Percentiles rank a stretch among this genome's conserved stretches.
Conservation (phyloP, 352 stramenopile genomes). For the Achlya hypogyna region DNA sequence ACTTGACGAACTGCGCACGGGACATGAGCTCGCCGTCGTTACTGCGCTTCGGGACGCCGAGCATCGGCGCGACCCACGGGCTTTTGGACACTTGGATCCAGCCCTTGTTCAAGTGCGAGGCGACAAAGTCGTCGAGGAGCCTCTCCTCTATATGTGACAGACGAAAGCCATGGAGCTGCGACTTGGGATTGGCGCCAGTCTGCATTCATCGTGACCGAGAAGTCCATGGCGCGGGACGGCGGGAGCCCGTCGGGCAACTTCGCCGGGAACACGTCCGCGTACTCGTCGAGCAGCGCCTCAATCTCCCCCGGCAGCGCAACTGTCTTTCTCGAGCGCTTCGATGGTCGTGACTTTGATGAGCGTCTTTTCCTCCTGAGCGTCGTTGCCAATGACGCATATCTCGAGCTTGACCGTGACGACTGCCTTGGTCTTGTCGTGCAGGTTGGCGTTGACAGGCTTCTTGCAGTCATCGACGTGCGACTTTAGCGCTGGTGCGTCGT, state of each 20-base stretch:
- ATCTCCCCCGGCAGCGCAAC: neutral
- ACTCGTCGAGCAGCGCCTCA: too few species aligned
- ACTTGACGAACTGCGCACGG: slow-evolving; percentile 14
- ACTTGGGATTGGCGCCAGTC: slow-evolving; percentile 1
- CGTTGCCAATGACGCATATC: too few species aligned
- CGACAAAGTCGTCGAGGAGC: slow-evolving; percentile 11
- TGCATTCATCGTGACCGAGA: neutral
- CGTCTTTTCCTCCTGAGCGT: too few species aligned
- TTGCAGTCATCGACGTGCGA: neutral
- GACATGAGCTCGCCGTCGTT: slow-evolving; percentile 13
- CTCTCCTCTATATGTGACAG: slow-evolving; percentile 15
- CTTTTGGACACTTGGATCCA: slow-evolving; percentile 24
- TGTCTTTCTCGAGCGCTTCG: neutral
- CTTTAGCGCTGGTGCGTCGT: neutral
- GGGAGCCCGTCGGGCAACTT: neutral
- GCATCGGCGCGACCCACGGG: slow-evolving; percentile 20
- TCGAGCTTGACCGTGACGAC: too few species aligned
- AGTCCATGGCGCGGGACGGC: neutral
- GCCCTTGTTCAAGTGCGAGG: slow-evolving; percentile 8
- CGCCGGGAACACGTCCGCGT: slow-evolving; percentile 4
- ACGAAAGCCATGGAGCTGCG: neutral
- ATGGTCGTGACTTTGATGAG: neutral
- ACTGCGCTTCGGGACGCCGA: slow-evolving; percentile 22
- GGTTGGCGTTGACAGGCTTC: neutral
- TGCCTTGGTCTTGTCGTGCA: too few species aligned